Base-by-base conservation (phyloP, 179 eudicot species). In the Beta lomatogona region DNA sequence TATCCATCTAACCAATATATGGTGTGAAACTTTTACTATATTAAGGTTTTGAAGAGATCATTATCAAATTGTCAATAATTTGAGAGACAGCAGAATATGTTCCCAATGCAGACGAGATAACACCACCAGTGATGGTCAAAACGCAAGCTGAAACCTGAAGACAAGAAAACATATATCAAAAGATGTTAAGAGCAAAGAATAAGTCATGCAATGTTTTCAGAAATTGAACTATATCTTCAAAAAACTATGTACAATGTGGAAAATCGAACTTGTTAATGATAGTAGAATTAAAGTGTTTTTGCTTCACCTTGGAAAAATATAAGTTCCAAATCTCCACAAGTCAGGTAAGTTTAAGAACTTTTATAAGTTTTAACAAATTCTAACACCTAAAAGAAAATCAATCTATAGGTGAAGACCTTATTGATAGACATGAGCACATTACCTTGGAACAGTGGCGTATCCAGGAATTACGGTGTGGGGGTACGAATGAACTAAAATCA, bases 41-140 rank as follows among this genome's bases (percentile, higher is more conserved):
- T 15, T 36, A 36, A n/a, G 0, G 55, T 46, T 18, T n/a, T 45
- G 16, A 45, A 59, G 9, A 76, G 1, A 11, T 80, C 80, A 83
- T 28, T 75, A 36, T 67, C 83, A 94, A 70, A 54, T 59, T 91
- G 76, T 93, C 74, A 13, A 93, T 75, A 48, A 96, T 94, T 73
- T 91, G 78, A 21, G 91, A 79, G 15, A 96, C 78, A 48, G 98
- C 93, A 12, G 98, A 89, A 81, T 89, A 94, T 8, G 91, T 84
- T 61, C 99, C 98, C 44, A 94, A 75, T 28, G 57, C 90, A 8
- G 97, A 82, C 1, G 96, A 89, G 77, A 91, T 77, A 2, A 82
- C 66, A 4, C 99, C 98, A 28, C 94, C 88, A 10, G 53, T 77
- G 45, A 95, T 91, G 44, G 94, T 83, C 64, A 91, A 5, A 18